Evolutionary conservation across 257 asterid species (phyloP).

Genomic region (Verbascum thapsus): DNA sequence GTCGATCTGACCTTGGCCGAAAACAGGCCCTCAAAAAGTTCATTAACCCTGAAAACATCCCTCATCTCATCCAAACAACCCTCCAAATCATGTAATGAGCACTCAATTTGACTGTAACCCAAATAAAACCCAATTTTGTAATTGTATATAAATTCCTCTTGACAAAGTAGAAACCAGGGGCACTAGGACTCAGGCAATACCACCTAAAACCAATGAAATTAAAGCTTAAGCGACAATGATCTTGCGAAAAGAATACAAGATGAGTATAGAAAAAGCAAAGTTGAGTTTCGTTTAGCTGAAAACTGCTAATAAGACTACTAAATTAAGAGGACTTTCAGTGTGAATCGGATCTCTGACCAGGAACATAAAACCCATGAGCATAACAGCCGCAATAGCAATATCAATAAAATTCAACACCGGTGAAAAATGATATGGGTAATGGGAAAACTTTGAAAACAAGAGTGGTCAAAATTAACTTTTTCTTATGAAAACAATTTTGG

Average conservation of each 20-base stretch:
- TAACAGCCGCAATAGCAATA: constrained; percentile 35
- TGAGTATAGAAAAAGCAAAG: not conserved
- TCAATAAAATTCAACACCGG: constrained; percentile 38
- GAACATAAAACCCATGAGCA: constrained; percentile 34
- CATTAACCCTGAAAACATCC: constrained; percentile 75
- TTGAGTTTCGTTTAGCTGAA: constrained; percentile 16
- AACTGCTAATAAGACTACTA: not conserved
- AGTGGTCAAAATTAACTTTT: constrained; percentile 43
- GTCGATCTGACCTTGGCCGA: constrained; percentile 58
- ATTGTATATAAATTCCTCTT: constrained; percentile 25
- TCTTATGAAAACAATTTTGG: constrained; percentile 30
- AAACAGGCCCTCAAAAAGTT: constrained; percentile 72
- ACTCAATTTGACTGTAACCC: constrained; percentile 24
- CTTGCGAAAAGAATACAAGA: not conserved
- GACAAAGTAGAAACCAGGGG: constrained; percentile 18
- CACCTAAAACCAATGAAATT: constrained; percentile 32
- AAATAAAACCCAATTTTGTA: constrained; percentile 23
- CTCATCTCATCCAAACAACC: constrained; percentile 67
- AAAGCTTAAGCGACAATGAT: constrained; percentile 16
- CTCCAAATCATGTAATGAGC: constrained; percentile 40
- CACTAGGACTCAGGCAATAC: constrained; percentile 33
- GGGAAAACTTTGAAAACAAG: constrained; percentile 29
- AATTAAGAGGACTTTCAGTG: constrained; percentile 26
- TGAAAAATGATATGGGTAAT: constrained; percentile 29
- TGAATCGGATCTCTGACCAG: constrained; percentile 40